These are phyloP conservation scores for Ogataea henricii DNA, from an alignment of 805 yeast species.

Conservation along the genomic window DNA sequence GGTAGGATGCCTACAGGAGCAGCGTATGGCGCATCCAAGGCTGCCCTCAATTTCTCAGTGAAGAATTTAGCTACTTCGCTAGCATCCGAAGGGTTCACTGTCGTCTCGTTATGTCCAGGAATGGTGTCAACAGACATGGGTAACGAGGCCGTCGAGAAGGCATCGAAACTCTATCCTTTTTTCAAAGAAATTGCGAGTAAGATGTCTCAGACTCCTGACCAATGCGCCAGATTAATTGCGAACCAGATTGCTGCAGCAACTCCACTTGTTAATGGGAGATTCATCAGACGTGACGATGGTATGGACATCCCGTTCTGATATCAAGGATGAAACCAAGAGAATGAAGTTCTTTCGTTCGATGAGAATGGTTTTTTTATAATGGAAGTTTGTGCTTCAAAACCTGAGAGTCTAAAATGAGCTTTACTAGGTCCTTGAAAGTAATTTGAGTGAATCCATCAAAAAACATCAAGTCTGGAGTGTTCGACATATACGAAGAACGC, in stretches of 20 bases:
- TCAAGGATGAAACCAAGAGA: no score
- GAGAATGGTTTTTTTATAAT: no score
- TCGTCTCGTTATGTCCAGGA: neutral
- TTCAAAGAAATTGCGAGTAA: neutral
- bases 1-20: neutral
- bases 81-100: neutral
- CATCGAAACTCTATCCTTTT: neutral
- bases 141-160: neutral
- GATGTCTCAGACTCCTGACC: neutral
- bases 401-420: no score
- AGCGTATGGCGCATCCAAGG: conserved; percentile 25
- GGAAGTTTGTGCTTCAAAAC: no score
- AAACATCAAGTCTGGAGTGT: no score
- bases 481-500: no score
- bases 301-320: neutral
- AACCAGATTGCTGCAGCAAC: neutral
- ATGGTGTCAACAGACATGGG: neutral
- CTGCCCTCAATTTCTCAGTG: conserved; percentile 36
- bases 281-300: neutral
- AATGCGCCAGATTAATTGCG: neutral
- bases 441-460: no score
- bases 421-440: no score
- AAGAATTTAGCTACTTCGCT: neutral
- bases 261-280: neutral
- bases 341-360: no score